Evolutionary conservation across 2,329 filamentous ascomycete genomes (phyloP).

Genomic region (Cryphonectria nitschkei): DNA sequence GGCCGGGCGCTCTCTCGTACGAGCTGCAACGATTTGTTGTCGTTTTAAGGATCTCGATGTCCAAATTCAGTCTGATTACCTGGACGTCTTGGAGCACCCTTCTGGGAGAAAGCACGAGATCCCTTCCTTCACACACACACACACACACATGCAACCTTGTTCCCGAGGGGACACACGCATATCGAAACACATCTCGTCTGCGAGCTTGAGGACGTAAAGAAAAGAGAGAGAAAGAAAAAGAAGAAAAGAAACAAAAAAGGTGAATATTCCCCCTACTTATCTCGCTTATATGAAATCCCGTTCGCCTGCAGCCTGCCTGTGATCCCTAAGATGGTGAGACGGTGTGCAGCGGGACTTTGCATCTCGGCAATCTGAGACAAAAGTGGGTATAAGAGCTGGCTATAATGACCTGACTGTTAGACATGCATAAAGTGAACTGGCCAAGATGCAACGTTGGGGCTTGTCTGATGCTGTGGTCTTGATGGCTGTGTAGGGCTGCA

Average conservation of each 20-base stretch:
- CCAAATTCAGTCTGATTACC: no score
- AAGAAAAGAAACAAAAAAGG: no score
- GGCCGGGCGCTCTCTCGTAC: background rate
- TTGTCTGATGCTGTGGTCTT: background rate
- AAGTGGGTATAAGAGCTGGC: background rate
- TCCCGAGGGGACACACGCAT: background rate
- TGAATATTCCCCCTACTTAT: background rate
- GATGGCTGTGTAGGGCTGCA: background rate
- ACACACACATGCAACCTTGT: slow-evolving; percentile 11
- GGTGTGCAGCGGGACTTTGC: slow-evolving; percentile 13
- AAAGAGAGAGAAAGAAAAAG: no score
- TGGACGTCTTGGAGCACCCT: background rate
- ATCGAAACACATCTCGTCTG: background rate
- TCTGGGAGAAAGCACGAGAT: no score
- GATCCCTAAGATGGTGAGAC: slow-evolving; percentile 17
- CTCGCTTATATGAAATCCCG: slow-evolving; percentile 20
- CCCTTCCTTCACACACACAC: no score
- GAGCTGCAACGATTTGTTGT: background rate
- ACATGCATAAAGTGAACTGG: background rate
- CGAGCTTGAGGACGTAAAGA: background rate
- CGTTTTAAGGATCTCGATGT: background rate
- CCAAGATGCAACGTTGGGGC: background rate
- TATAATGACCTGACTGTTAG: slow-evolving; percentile 7
- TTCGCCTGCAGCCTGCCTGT: slow-evolving; percentile 3
- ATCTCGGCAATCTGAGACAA: slow-evolving; percentile 30